Base-by-base conservation (phyloP, 345 rosid genomes). In the Abelmoschus esculentus region DNA sequence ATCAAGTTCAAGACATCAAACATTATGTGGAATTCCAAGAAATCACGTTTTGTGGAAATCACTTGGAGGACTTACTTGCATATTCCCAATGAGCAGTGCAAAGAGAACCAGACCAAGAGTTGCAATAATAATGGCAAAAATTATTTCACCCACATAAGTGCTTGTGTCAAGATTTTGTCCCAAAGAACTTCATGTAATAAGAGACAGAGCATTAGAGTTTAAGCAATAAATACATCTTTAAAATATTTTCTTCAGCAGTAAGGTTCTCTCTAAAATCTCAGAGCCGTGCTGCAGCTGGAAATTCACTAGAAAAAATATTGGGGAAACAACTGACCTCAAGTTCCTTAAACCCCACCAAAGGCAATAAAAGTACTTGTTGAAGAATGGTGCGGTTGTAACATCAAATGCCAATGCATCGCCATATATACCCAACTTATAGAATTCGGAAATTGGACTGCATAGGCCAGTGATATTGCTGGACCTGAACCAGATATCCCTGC, bases 341-440 rank as follows among this genome's bases (percentile, higher is more conserved):
- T 70, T 93, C 83, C 74, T 89, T 55, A 93, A 75, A 7, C 98
- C 98, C 97, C 97, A 93, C 98, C 98, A 93, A 50, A 93, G 92
- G 74, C 93, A 89, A 77, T 89, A 89, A 38, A 90, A 93, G 83
- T 89, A 93, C 74, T 46, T 46, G 84, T 83, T 74, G 60, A 90
- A 40, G 84, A 93, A 93, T 0, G 86, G 75, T 31, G 97, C 67
- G 18, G 77, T 68, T 42, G 91, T 83, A 19, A 91, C 93, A 55
- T 58, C 77, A 18, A 77, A 83, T 32, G 83, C 79, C 75, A 88
- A 73, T 46, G 95, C 85, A 74, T 93, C 95, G 11, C 87, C 91
- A 57, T 81, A 93, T 38, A 91, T 91, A 64, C 97, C 96, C 19
- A 91, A 93, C 69, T 79, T 73, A 57, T 87, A 91, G 70, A 73